Evolutionary conservation across 176 grass and related monocot genomes (phyloP).

Genomic region (Hyparrhenia diplandra): DNA sequence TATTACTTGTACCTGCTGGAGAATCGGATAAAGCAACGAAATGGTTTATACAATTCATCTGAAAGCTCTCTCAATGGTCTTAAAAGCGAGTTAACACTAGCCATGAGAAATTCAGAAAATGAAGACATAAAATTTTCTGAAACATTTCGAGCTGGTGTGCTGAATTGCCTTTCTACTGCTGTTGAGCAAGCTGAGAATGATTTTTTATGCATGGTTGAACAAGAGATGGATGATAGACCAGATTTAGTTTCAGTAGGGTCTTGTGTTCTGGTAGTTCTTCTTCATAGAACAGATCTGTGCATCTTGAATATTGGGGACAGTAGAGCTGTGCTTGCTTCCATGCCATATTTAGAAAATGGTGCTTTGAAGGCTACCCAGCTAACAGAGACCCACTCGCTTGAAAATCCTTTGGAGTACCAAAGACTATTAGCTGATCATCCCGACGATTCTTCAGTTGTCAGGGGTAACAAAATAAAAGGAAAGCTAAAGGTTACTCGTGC

Average conservation of each 20-base stretch:
- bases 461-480: conserved; percentile 85
- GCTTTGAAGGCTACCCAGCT: conserved; percentile 64
- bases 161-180: conserved; percentile 72
- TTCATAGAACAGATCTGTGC: conserved; percentile 75
- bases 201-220: conserved; percentile 81
- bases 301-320: conserved; percentile 97
- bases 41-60: conserved; percentile 17
- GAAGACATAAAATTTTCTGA: conserved; percentile 54
- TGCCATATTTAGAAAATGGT: conserved; percentile 28
- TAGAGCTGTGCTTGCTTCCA: conserved; percentile 86
- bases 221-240: conserved; percentile 91
- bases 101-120: conserved; percentile 56
- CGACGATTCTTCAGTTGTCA: conserved; percentile 65
- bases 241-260: conserved; percentile 97
- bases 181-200: conserved; percentile 95
- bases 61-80: conserved; percentile 22
- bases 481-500: conserved; percentile 96
- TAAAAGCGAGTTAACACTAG: conserved; percentile 66
- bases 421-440: conserved; percentile 73
- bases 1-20: conserved; percentile 85
- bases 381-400: conserved; percentile 76
- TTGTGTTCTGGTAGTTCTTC: conserved; percentile 80
- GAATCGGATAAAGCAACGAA: conserved; percentile 59
- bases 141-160: conserved; percentile 61
- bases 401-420: conserved; percentile 65